These are phyloP conservation scores for Entomortierella chlamydospora DNA, from an alignment of 192 early-diverging fungal genomes.

Conservation along the genomic window DNA sequence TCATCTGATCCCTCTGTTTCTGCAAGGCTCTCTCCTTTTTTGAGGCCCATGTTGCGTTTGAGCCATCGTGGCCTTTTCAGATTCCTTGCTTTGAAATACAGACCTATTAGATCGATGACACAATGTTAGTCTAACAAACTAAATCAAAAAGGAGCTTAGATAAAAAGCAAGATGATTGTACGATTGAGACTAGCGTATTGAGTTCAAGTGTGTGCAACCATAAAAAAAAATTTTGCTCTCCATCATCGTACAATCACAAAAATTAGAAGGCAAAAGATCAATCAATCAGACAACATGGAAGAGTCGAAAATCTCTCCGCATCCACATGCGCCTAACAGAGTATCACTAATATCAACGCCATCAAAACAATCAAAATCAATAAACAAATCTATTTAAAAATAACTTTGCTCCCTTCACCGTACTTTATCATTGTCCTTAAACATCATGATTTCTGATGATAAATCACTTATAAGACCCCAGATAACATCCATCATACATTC, in stretches of 20 bases:
- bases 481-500: too few species aligned
- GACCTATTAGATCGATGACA: conserved; percentile 54
- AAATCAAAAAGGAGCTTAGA: too few species aligned
- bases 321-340: neutral
- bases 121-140: too few species aligned
- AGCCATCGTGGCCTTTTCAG: conserved; percentile 67
- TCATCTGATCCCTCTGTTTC: conserved; percentile 65
- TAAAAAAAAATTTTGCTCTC: neutral
- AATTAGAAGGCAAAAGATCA: neutral
- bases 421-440: neutral
- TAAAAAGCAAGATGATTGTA: too few species aligned
- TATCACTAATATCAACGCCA: too few species aligned
- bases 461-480: too few species aligned
- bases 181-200: neutral
- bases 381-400: neutral
- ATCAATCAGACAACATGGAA: neutral
- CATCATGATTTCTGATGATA: neutral
- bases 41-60: conserved; percentile 60
- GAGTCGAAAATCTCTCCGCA: conserved; percentile 4
- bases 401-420: neutral
- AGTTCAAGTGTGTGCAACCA: conserved; percentile 30
- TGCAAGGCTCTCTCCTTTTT: conserved; percentile 34
- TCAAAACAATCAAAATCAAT: neutral
- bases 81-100: conserved; percentile 68
- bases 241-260: conserved; percentile 32